Percentiles rank a stretch among this genome's conserved stretches.
phyloP scores from a whole-genome alignment of 768 basidiomycete species.

The Agaricus subrufescens region DNA sequence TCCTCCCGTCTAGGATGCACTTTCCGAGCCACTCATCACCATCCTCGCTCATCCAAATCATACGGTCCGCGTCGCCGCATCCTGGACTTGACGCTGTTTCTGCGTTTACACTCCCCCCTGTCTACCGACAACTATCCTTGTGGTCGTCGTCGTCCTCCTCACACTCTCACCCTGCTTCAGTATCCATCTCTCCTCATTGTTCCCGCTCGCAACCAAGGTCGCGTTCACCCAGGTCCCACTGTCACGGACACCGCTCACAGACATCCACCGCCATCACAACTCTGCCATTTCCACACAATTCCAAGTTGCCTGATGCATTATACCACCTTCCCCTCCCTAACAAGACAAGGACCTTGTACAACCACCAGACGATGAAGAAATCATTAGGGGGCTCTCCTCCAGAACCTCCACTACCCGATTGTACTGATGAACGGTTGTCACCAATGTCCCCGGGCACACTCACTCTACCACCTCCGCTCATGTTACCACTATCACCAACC shows the following conservation, averaged over 20 bases:
- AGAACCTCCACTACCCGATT: constrained; percentile 10
- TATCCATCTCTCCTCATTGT: no score
- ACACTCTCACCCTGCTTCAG: no score
- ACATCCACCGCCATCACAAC: not conserved
- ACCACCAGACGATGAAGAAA: not conserved
- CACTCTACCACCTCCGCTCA: not conserved
- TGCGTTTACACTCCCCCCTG: constrained; percentile 86
- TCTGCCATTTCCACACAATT: constrained; percentile 1
- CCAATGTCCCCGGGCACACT: not conserved
- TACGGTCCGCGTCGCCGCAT: constrained; percentile 78
- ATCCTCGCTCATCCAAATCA: constrained; percentile 86
- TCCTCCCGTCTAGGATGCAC: constrained; percentile 65
- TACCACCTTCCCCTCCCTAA: not conserved
- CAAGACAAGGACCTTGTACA: no score
- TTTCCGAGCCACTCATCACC: constrained; percentile 80
- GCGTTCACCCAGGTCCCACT: not conserved
- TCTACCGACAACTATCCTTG: constrained; percentile 75
- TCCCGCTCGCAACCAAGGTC: not conserved
- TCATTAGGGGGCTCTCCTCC: constrained; percentile 7
- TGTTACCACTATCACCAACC: not conserved
- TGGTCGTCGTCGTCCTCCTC: constrained; percentile 6
- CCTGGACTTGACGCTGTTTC: constrained; percentile 87
- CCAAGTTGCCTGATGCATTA: constrained; percentile 1
- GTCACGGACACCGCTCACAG: not conserved
- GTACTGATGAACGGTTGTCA: constrained; percentile 3